Evolutionary conservation across 257 asterid species (phyloP).

Genomic region (Parsonsia alboflavescens): DNA sequence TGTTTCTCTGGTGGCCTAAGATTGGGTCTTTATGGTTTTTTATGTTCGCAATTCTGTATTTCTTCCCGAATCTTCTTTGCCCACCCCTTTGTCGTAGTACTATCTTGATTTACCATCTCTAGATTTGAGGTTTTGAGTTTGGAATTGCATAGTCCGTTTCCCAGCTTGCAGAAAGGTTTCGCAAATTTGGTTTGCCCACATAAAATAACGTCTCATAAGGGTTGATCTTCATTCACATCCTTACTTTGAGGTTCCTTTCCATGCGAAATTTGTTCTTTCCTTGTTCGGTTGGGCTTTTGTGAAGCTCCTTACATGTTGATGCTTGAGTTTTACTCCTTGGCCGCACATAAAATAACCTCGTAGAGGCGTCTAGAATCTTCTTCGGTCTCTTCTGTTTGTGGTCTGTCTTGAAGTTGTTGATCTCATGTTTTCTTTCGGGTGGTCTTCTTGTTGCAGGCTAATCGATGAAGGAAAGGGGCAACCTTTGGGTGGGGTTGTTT

Average conservation of each 20-base stretch:
- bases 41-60: neutral
- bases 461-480: conserved; percentile 27
- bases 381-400: conserved; percentile 13
- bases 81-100: neutral
- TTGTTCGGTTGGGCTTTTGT: conserved; percentile 26
- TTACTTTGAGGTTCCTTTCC: conserved; percentile 24
- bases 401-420: conserved; percentile 21
- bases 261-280: conserved; percentile 29
- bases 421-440: conserved; percentile 17
- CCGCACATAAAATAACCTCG: conserved; percentile 65
- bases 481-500: conserved; percentile 40
- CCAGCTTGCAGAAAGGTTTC: conserved; percentile 31
- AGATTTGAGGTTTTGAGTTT: conserved; percentile 25
- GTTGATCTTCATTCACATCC: conserved; percentile 28
- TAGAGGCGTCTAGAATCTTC: conserved; percentile 35
- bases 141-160: conserved; percentile 41
- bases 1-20: conserved; percentile 8
- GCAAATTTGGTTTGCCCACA: conserved; percentile 48
- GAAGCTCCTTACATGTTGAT: conserved; percentile 7
- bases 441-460: conserved; percentile 14
- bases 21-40: conserved; percentile 11
- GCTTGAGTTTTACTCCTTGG: conserved; percentile 28
- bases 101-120: conserved; percentile 24
- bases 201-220: conserved; percentile 66
- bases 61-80: neutral